phyloP scores from a whole-genome alignment of 345 rosid species.

The Hibiscus trionum region DNA sequence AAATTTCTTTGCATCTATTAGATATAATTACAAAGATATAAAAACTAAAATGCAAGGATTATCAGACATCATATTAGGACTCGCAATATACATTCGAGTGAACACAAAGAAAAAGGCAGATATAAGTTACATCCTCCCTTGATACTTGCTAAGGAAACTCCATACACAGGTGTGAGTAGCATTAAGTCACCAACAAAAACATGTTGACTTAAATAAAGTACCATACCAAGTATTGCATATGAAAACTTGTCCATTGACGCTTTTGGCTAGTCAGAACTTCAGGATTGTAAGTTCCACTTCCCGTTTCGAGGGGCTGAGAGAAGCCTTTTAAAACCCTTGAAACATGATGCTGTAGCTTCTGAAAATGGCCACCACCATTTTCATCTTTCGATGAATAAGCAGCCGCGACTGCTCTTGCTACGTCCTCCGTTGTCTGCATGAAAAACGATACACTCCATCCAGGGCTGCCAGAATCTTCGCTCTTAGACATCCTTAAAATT shows the following conservation, averaged over 20 bases:
- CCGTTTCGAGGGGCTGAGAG: constrained; percentile 51
- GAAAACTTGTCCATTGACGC: constrained; percentile 87
- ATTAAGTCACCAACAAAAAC: background rate
- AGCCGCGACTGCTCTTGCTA: constrained; percentile 69
- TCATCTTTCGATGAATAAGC: constrained; percentile 69
- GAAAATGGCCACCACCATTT: constrained; percentile 49
- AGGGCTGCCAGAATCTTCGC: constrained; percentile 65
- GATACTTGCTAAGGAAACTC: too few species aligned
- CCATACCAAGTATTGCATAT: constrained; percentile 77
- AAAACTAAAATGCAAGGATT: background rate
- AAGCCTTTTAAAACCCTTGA: constrained; percentile 62
- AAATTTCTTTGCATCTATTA: background rate
- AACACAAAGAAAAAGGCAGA: background rate
- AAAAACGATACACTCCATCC: constrained; percentile 74
- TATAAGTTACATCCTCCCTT: background rate
- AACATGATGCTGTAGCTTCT: constrained; percentile 62
- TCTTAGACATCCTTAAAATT: constrained; percentile 47
- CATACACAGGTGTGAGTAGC: too few species aligned
- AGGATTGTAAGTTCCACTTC: constrained; percentile 56
- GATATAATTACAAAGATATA: background rate
- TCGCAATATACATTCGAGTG: background rate
- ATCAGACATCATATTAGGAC: background rate
- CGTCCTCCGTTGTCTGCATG: constrained; percentile 69
- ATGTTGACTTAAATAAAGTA: constrained; percentile 13
- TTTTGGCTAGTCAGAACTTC: constrained; percentile 92